These are phyloP conservation scores for Babesia ovata DNA, from an alignment of 169 alveolate genomes.

Conservation along the genomic window DNA sequence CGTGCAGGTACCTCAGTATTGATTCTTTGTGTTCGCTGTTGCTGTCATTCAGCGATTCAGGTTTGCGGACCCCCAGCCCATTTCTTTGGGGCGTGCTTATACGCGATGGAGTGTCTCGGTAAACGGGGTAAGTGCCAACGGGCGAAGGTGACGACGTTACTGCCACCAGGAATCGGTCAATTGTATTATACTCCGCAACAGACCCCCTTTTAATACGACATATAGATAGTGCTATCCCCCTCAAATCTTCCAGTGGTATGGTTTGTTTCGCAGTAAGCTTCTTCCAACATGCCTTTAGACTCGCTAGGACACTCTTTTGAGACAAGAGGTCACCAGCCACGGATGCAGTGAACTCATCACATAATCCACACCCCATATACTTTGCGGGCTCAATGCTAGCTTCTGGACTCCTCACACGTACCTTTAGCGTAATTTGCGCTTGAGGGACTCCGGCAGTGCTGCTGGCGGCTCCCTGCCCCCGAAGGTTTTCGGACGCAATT, in stretches of 20 bases:
- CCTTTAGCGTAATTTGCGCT: slow-evolving; percentile 21
- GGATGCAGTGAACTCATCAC: slow-evolving; percentile 35
- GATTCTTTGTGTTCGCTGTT: slow-evolving; percentile 3
- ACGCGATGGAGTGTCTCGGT: neutral
- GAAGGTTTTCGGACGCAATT: neutral
- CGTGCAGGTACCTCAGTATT: neutral
- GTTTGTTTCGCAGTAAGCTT: neutral
- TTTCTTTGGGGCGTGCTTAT: neutral
- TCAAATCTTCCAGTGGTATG: slow-evolving; percentile 18
- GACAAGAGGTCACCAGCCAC: slow-evolving; percentile 31
- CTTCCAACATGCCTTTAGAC: slow-evolving; percentile 21
- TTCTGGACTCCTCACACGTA: slow-evolving; percentile 36
- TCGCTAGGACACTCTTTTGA: slow-evolving; percentile 25
- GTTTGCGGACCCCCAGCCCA: too few relatives aligned
- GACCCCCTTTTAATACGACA: slow-evolving; percentile 9
- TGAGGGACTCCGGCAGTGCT: neutral
- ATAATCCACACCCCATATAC: slow-evolving; percentile 43
- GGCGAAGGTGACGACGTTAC: slow-evolving; percentile 2
- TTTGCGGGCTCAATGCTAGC: slow-evolving; percentile 40
- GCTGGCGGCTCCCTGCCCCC: neutral
- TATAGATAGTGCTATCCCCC: slow-evolving; percentile 20
- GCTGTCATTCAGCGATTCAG: neutral
- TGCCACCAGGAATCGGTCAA: slow-evolving; percentile 23
- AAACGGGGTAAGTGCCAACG: neutral
- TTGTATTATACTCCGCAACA: slow-evolving; percentile 1